Base-by-base conservation (phyloP, 2,329 filamentous ascomycete genomes). In the Macrophomina pseudophaseolina region DNA sequence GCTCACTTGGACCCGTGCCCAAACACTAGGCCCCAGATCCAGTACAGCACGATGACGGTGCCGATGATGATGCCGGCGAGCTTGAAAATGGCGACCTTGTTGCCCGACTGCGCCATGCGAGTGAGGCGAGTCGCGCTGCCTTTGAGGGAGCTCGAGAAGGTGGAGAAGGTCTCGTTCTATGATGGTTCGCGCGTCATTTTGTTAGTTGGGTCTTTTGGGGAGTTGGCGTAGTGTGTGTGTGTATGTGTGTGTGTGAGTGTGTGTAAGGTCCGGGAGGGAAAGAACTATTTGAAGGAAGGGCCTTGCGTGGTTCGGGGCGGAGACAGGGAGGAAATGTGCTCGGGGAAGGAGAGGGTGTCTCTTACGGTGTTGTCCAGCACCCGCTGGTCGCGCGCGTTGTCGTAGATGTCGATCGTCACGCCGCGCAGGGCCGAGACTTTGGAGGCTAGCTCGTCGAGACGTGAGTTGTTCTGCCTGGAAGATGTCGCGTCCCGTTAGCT, bases 351-450 rank as follows among this genome's bases (percentile, higher is more conserved):
- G 23, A 23, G 23, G 23, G 23, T 23, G 23, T 23, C 23, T 81
- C 88, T 67, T 85, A 96, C 92, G 46, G 92, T 94, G 74, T 88
- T 89, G 80, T 99, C 93, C 71, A 99, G 91, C 70, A 97, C 87
- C 71, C 91, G 88, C 74, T 98, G 94, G 73, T 92, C 88, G 67
- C 93, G 88, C 59, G 95, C 95, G 78, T 95, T 93, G 81, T 98
- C 94, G 85, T 98, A 97, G 75, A 99, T 99, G 82, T 99, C 93
- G 71, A 98, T 88, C 49, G 95, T 99, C 60, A 99, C 93, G 79
- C 91, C 92, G 75, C 94, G 93, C 70, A 99, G 87, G 63, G 93
- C 93, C 18, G 92, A 92, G 65, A 98, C 94, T 82, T 99, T 99
- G 71, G 88, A 87, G 16, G 91, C 91, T 44, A 99, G 90, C 78